A percentile compares a stretch with the other conserved stretches of the same genome.
Evolutionary conservation across 495 filamentous ascomycete genomes (phyloP).

Genomic region (Neurospora pannonica): DNA sequence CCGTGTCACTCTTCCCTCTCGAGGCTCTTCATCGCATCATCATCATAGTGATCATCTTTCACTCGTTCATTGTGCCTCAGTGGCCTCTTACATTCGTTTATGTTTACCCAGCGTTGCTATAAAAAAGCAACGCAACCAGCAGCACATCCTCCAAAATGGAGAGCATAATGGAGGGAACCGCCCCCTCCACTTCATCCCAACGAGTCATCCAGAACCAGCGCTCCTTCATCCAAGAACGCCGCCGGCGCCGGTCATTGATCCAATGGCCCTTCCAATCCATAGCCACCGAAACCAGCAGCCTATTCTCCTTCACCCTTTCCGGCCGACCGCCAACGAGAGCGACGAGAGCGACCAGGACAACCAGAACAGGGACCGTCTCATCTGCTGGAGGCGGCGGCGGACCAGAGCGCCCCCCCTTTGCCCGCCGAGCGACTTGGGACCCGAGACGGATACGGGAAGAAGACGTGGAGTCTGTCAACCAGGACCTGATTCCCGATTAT

Average conservation of each 20-base stretch:
- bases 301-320: background rate
- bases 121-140: background rate
- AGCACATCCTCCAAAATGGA: background rate
- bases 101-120: background rate
- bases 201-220: background rate
- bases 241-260: background rate
- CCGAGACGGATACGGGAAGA: slow-evolving; percentile 6
- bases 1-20: background rate
- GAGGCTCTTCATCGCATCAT: background rate
- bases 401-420: background rate
- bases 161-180: background rate
- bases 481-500: slow-evolving; percentile 35
- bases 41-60: background rate
- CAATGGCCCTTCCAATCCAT: slow-evolving; percentile 30
- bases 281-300: slow-evolving; percentile 11
- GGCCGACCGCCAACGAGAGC: background rate
- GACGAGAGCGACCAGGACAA: slow-evolving; percentile 5
- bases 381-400: background rate
- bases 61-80: background rate
- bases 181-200: background rate
- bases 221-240: background rate
- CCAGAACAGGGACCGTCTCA: background rate
- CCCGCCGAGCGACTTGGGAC: slow-evolving; percentile 17
- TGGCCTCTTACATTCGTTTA: background rate
- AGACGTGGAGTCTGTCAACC: slow-evolving; percentile 19